Base-by-base conservation (phyloP, 805 yeast genomes). In the Wickerhamiella hasegawae region DNA sequence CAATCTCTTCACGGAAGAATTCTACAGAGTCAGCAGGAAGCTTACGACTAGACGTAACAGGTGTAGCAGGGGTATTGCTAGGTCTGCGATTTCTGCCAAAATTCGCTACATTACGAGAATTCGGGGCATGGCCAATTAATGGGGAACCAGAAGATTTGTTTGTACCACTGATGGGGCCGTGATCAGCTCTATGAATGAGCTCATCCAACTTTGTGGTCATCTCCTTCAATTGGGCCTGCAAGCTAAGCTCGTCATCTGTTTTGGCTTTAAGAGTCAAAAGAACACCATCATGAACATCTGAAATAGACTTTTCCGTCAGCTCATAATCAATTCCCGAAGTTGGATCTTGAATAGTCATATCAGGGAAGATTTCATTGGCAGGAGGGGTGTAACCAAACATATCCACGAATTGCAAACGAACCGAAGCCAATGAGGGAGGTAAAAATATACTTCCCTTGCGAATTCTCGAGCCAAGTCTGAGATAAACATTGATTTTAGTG, bases 351-450 rank as follows among this genome's bases (percentile, higher is more conserved):
- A 84, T 63, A 46, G 79, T 78, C 19, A 90, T 68, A 10, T 76
- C 79, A 0, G 97, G 96, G 44, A 83, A 82, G 1, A 69, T 56
- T 10, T 71, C 68, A 16, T 41, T 48, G 1, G 70, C 54, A 0
- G 78, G 76, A 0, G 93, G 90, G 0, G 87, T 68, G 52, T 77
- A 83, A 2, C 87, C 82, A 58, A 84, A 85, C 46, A 73, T 80
- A 48, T 87, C 94, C 4, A 85, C 80, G 49, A 87, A 87, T 18
- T 80, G 58, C 1, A 83, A 62, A 31, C 90, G 65, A 12, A 48
- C 32, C 1, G 50, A 51, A 1, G 49, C 49, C 18, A 42, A 43
- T 10, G 47, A 36, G 8, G 41, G 44, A 19, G 46, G 51, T 24
- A 31, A 16, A 12, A 25, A 35, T 31, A 48, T 30, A 20, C 10